These are phyloP conservation scores for Talaromyces marneffei DNA, from an alignment of 2,329 filamentous ascomycete genomes.

Conservation along the genomic window DNA sequence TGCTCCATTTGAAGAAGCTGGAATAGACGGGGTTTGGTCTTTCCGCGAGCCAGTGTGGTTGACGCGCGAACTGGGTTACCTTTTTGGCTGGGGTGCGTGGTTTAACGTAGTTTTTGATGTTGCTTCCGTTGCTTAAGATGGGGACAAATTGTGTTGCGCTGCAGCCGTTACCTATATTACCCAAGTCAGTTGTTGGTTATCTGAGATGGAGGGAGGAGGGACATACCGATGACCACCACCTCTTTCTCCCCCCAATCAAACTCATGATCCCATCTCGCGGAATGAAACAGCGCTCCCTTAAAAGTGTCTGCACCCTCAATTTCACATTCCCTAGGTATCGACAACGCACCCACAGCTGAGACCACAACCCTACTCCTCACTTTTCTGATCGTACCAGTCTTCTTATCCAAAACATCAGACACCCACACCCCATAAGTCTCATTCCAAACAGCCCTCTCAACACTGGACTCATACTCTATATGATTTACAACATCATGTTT, in stretches of 20 bases:
- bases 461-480: constrained; percentile 20
- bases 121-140: constrained; percentile 34
- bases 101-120: not conserved
- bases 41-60: constrained; percentile 47
- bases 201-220: not conserved
- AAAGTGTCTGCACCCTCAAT: constrained; percentile 29
- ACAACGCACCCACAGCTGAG: constrained; percentile 28
- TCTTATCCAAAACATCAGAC: constrained; percentile 22
- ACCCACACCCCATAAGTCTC: constrained; percentile 23
- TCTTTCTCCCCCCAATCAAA: constrained; percentile 36
- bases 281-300: constrained; percentile 36
- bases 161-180: constrained; percentile 39
- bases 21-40: constrained; percentile 42
- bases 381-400: constrained; percentile 18
- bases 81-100: constrained; percentile 28
- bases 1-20: constrained; percentile 36
- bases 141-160: constrained; percentile 47
- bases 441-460: constrained; percentile 19
- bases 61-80: constrained; percentile 46
- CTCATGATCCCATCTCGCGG: constrained; percentile 37
- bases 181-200: not conserved
- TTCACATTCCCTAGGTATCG: constrained; percentile 23
- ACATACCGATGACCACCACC: constrained; percentile 34
- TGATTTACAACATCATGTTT: constrained; percentile 19
- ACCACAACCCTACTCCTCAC: constrained; percentile 24